A percentile compares a stretch with the other conserved stretches of the same genome.
Evolutionary conservation across 345 rosid species (phyloP).

Genomic region (Moricandia arvensis): DNA sequence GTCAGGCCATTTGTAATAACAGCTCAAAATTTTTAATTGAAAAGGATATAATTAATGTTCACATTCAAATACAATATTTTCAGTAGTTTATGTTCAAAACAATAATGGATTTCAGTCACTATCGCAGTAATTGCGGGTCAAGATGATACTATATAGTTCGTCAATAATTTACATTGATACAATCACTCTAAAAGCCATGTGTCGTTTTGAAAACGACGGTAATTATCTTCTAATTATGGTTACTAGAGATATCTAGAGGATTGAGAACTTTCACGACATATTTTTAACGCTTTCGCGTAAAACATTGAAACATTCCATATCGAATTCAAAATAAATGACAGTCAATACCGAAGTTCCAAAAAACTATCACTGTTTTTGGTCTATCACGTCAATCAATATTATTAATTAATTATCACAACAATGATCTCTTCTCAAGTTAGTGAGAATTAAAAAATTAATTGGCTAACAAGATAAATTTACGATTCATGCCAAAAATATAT

Average conservation of each 20-base stretch:
- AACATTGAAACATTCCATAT: not conserved
- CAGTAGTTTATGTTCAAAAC: not conserved
- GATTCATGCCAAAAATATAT: no score
- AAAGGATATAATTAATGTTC: not conserved
- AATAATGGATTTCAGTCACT: not conserved
- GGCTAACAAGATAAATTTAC: no score
- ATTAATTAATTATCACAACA: no score
- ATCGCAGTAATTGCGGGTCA: constrained; percentile 20
- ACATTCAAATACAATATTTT: not conserved
- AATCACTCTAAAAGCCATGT: not conserved
- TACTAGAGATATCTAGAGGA: not conserved
- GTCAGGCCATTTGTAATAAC: constrained; percentile 3
- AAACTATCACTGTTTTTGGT: not conserved
- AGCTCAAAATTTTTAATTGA: not conserved
- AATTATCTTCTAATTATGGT: constrained; percentile 4
- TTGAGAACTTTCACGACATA: not conserved
- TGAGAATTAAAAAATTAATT: no score
- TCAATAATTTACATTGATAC: not conserved
- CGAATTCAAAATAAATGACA: not conserved
- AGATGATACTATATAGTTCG: not conserved
- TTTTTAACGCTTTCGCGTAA: not conserved
- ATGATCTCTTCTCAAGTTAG: no score
- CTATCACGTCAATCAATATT: not conserved
- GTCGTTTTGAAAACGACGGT: constrained; percentile 9
- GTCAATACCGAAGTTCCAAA: no score